Conservation (phyloP, 2,329 filamentous ascomycete species). For the Fusarium verrucosum region DNA sequence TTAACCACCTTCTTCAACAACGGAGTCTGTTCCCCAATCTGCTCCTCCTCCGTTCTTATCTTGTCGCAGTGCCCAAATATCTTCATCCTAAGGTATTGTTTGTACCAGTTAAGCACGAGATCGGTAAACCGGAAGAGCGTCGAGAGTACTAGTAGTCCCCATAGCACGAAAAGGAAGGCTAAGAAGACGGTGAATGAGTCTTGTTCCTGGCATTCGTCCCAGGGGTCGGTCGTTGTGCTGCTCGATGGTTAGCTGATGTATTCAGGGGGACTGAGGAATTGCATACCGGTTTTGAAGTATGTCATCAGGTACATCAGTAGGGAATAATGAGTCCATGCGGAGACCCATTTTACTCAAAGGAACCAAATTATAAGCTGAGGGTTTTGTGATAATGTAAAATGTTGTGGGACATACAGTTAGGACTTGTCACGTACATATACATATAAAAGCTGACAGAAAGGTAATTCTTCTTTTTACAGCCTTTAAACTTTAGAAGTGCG, state of each 20-base stretch:
- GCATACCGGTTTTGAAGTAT: not conserved
- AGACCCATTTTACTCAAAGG: not conserved
- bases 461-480: too few relatives aligned
- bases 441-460: not conserved
- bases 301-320: too few relatives aligned
- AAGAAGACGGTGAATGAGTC: not conserved
- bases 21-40: not conserved
- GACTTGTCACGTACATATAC: not conserved
- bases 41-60: not conserved
- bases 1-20: not conserved
- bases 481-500: too few relatives aligned
- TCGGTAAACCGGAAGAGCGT: slow-evolving; percentile 1
- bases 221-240: not conserved
- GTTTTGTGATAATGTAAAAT: not conserved
- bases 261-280: not conserved
- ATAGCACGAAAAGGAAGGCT: not conserved
- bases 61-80: too few relatives aligned
- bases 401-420: not conserved
- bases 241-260: not conserved
- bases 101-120: not conserved
- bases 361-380: not conserved
- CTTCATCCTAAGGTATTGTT: not conserved
- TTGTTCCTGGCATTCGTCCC: not conserved
- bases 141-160: not conserved
- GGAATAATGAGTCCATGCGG: not conserved